Evolutionary conservation across 1,139 yeast species (phyloP), one percentile per base, ranked within the genome.

Genomic region (Debaryomyces subglobosus): DNA sequence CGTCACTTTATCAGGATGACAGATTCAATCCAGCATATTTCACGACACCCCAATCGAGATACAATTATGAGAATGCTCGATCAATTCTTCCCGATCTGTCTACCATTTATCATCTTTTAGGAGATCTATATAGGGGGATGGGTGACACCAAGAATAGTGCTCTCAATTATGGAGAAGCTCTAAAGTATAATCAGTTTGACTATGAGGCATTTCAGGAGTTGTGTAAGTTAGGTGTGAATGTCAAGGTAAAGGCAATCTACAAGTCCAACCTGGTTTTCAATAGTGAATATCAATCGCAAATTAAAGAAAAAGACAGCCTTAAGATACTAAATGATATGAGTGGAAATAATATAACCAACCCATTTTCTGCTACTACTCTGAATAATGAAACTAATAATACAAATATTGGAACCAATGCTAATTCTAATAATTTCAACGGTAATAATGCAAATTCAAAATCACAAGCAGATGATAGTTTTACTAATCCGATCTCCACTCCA

Each of bases 131-230:
- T 61, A 68, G 68, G 18, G 77, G 78, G 8, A 64, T 76, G 9
- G 87, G 86, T 13, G 90, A 87, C 60, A 63, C 73, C 7, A 81
- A 84, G 53, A 82, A 84, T 51, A 85, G 96, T 48, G 80, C 87
- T 0, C 70, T 85, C 45, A 79, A 83, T 58, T 89, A 85, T 64
- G 79, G 89, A 0, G 81, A 79, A 54, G 89, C 95, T 0, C 72
- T 90, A 49, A 81, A 82, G 51, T 67, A 77, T 50, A 89, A 94
- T 62, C 96, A 96, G 23, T 89, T 77, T 62, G 77, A 90, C 45
- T 91, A 95, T 79, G 97, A 90, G 61, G 92, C 97, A 0, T 83
- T 89, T 53, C 90, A 87, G 57, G 85, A 85, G 39, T 71, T 94
- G 43, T 85, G 94, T 60, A 78, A 79, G 50, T 71, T 89, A 61